phyloP scores from a whole-genome alignment of 1,139 yeast genomes.

The Pichia terricola region DNA sequence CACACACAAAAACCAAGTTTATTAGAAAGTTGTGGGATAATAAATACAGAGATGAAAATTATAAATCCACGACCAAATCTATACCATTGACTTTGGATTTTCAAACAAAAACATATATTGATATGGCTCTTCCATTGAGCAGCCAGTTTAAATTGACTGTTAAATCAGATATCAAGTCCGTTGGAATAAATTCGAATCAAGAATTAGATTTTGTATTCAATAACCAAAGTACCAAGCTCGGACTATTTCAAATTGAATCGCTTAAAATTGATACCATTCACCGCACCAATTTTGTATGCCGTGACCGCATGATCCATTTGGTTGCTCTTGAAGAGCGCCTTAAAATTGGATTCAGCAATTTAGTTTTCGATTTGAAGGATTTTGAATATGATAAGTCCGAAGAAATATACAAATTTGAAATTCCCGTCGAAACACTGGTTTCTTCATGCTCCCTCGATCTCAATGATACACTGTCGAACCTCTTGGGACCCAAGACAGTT shows the following conservation, averaged over 20 bases:
- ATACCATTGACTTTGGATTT: conserved; percentile 5
- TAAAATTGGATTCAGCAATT: conserved; percentile 4
- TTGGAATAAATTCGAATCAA: conserved; percentile 3
- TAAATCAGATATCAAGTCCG: conserved; percentile 1
- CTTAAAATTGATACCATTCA: conserved; percentile 2
- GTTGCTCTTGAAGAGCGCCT: background rate
- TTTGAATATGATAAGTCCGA: conserved; percentile 3
- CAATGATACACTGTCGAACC: conserved; percentile 2
- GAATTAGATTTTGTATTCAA: conserved; percentile 11
- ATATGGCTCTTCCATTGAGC: conserved; percentile 5
- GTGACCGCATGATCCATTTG: too few relatives aligned
- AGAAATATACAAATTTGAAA: conserved; percentile 1
- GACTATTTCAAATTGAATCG: conserved; percentile 10
- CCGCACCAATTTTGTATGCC: background rate
- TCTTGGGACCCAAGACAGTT: background rate
- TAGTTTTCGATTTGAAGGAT: conserved; percentile 10
- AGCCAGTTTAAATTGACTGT: conserved; percentile 4
- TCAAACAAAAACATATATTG: conserved; percentile 1
- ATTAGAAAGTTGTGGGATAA: conserved; percentile 17
- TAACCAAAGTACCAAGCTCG: conserved; percentile 11
- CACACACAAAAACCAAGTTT: conserved; percentile 16
- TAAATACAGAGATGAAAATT: conserved; percentile 13
- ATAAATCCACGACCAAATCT: conserved; percentile 7
- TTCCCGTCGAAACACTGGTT: conserved; percentile 1
- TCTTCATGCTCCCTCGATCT: conserved; percentile 4